These are phyloP conservation scores for Sphaerulina vaccinii DNA, from an alignment of 2,329 filamentous ascomycete species.

Conservation along the genomic window DNA sequence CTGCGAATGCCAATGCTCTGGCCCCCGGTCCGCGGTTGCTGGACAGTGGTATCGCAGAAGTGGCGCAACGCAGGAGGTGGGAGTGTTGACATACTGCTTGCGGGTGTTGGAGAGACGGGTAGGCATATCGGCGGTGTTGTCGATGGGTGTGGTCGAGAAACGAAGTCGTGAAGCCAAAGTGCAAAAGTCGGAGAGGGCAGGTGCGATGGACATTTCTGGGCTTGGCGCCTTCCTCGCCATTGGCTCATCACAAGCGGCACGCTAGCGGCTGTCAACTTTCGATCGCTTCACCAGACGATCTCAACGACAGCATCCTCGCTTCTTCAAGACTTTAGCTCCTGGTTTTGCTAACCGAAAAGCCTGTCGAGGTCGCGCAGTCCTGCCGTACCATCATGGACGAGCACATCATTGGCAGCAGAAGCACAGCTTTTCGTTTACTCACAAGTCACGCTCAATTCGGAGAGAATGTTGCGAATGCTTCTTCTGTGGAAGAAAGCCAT, in stretches of 20 bases:
- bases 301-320: constrained; percentile 10
- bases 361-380: constrained; percentile 8
- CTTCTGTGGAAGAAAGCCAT: not conserved
- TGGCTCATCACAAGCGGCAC: not conserved
- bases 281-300: constrained; percentile 3
- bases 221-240: not conserved
- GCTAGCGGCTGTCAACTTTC: constrained; percentile 5
- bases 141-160: constrained; percentile 11
- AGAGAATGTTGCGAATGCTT: not conserved
- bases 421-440: not conserved
- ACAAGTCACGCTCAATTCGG: not conserved
- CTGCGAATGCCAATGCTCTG: not conserved
- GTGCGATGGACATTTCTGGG: constrained; percentile 4
- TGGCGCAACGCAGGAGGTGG: constrained; percentile 12
- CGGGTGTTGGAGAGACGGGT: constrained; percentile 73
- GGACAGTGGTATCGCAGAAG: not conserved
- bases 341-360: constrained; percentile 12
- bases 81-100: constrained; percentile 64
- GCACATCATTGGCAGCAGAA: not conserved
- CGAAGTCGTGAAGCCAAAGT: constrained; percentile 5
- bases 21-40: not conserved
- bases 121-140: constrained; percentile 55
- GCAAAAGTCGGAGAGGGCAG: not conserved
- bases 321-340: constrained; percentile 8
- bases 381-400: constrained; percentile 1